These are phyloP conservation scores for Naganishia randhawae DNA, from an alignment of 768 basidiomycete species.

Conservation along the genomic window DNA sequence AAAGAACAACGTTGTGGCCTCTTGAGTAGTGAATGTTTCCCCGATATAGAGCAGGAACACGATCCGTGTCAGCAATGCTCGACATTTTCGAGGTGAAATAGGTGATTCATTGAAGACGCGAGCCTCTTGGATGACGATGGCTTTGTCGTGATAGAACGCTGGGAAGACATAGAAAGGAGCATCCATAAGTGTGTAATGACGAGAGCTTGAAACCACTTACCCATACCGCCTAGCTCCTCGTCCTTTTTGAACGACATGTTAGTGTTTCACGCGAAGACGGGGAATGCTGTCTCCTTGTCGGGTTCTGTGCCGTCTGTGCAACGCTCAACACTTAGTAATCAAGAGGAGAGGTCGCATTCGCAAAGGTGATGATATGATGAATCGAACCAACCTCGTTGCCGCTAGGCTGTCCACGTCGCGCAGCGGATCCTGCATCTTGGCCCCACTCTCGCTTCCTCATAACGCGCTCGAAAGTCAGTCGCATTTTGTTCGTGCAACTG, in stretches of 20 bases:
- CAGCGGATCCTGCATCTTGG: background rate
- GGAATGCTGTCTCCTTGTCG: background rate
- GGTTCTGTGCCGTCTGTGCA: background rate
- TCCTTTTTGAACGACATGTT: conserved; percentile 85
- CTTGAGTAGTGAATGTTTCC: conserved; percentile 88
- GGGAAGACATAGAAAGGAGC: background rate
- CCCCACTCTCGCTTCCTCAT: background rate
- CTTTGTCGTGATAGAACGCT: conserved; percentile 68
- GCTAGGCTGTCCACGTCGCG: conserved; percentile 19
- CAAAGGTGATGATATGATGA: conserved; percentile 9
- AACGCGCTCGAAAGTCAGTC: background rate
- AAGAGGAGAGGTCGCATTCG: background rate
- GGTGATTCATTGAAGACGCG: conserved; percentile 99
- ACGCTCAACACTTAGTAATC: background rate
- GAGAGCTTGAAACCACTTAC: conserved; percentile 63
- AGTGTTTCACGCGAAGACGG: background rate
- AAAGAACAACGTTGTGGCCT: conserved; percentile 96
- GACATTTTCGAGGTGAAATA: conserved; percentile 94
- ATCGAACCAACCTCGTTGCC: background rate
- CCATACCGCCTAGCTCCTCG: conserved; percentile 77
- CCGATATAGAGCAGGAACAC: conserved; percentile 95
- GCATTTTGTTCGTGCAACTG: background rate
- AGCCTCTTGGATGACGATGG: conserved; percentile 95
- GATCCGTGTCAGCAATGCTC: conserved; percentile 90
- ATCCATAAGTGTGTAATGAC: background rate